Conservation (phyloP, 352 stramenopile genomes). For the Pythium aristosporum region DNA sequence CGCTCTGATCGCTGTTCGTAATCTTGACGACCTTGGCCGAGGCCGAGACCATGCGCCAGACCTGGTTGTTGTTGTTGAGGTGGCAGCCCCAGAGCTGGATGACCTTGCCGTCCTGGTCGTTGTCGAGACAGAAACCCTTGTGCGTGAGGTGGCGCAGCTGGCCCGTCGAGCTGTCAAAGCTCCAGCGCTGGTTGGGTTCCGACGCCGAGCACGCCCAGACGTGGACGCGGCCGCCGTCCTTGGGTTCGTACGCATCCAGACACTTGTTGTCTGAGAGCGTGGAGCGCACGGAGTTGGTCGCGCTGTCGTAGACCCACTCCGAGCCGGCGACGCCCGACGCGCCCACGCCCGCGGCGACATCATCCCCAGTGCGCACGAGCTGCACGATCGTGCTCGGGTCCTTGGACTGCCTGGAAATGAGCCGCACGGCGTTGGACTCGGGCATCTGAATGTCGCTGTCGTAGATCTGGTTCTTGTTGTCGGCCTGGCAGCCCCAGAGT, state of each 20-base stretch:
- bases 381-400: slow-evolving; percentile 32
- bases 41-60: slow-evolving; percentile 19
- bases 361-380: slow-evolving; percentile 32
- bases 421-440: slow-evolving; percentile 33
- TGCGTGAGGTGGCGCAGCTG: slow-evolving; percentile 53
- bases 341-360: slow-evolving; percentile 30
- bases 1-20: slow-evolving; percentile 8
- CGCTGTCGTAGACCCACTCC: slow-evolving; percentile 45
- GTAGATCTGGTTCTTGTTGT: slow-evolving; percentile 66
- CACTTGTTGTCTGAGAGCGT: slow-evolving; percentile 45
- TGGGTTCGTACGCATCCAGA: slow-evolving; percentile 61
- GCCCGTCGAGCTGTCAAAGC: slow-evolving; percentile 39
- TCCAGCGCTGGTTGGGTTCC: slow-evolving; percentile 64
- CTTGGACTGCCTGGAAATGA: slow-evolving; percentile 41
- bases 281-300: slow-evolving; percentile 38
- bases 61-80: slow-evolving; percentile 56
- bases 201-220: slow-evolving; percentile 47
- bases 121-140: slow-evolving; percentile 60
- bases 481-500: slow-evolving; percentile 50
- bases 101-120: slow-evolving; percentile 41
- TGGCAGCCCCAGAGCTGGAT: slow-evolving; percentile 50
- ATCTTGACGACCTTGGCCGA: slow-evolving; percentile 17
- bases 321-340: slow-evolving; percentile 27
- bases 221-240: slow-evolving; percentile 55
- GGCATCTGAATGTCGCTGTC: slow-evolving; percentile 9